Percentiles rank a stretch among this genome's conserved stretches.
These are phyloP conservation scores for Pachysandra terminalis DNA, from an alignment of 164 flowering plant genomes.

Conservation along the genomic window DNA sequence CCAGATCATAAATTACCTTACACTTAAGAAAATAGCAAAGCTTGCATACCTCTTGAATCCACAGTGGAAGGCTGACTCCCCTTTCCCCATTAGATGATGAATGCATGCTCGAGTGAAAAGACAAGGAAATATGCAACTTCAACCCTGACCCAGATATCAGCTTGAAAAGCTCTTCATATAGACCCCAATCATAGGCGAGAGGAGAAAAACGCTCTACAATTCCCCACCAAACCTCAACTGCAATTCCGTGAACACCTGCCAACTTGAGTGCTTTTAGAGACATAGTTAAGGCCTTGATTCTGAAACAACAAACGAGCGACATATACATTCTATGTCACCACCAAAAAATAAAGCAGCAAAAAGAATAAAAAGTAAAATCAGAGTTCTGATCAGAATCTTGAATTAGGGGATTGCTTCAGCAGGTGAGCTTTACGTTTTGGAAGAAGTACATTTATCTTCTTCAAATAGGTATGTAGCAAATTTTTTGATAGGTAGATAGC, in stretches of 20 bases:
- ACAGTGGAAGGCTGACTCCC: constrained; percentile 44
- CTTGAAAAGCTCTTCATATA: constrained; percentile 49
- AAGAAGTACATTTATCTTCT: too few relatives aligned
- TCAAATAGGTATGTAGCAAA: too few relatives aligned
- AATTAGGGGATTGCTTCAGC: too few relatives aligned
- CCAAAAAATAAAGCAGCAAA: not conserved
- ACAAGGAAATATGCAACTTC: constrained; percentile 57
- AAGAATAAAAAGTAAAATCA: not conserved
- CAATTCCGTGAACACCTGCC: constrained; percentile 64
- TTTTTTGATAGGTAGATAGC: too few relatives aligned
- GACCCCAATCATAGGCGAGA: constrained; percentile 44
- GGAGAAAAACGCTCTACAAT: constrained; percentile 57
- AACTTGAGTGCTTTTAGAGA: constrained; percentile 63
- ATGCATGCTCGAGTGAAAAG: constrained; percentile 44
- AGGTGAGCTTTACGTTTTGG: too few relatives aligned
- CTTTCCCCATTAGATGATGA: constrained; percentile 26
- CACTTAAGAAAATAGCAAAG: not conserved
- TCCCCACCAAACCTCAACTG: constrained; percentile 75
- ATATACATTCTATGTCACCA: not conserved
- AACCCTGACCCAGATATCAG: constrained; percentile 41
- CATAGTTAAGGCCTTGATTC: constrained; percentile 43
- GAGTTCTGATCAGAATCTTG: not conserved
- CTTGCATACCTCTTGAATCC: constrained; percentile 42
- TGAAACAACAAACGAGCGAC: constrained; percentile 20
- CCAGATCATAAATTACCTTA: not conserved